A percentile compares a stretch with the other conserved stretches of the same genome.
phyloP scores from a whole-genome alignment of 441 rosid genomes.

The Euphorbia celastroides region DNA sequence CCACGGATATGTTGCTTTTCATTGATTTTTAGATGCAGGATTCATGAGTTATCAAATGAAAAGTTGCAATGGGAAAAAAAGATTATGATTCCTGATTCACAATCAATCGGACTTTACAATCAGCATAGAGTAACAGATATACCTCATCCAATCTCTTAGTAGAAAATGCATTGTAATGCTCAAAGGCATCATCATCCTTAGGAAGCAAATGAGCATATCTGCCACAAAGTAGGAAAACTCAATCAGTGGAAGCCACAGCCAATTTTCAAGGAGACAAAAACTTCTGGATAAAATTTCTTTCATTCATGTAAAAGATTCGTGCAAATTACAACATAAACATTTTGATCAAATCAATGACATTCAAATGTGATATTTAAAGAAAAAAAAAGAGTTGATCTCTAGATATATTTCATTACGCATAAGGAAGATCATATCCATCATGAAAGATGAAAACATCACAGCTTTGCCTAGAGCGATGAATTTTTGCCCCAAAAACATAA shows the following conservation, averaged over 20 bases:
- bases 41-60: background rate
- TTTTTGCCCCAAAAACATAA: background rate
- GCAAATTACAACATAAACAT: background rate
- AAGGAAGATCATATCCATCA: background rate
- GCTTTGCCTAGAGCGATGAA: background rate
- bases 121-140: conserved; percentile 14
- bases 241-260: background rate
- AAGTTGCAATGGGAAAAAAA: background rate
- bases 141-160: conserved; percentile 95
- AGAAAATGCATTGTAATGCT: conserved; percentile 64
- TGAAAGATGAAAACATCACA: background rate
- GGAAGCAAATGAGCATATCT: conserved; percentile 98
- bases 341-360: conserved; percentile 10
- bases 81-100: background rate
- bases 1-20: background rate
- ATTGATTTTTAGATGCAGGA: background rate
- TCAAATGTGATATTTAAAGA: background rate
- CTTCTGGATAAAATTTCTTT: background rate
- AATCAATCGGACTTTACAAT: background rate
- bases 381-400: background rate
- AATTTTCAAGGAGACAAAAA: background rate
- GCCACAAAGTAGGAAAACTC: conserved; percentile 18
- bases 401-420: background rate
- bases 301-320: background rate
- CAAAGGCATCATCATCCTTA: conserved; percentile 84